These are phyloP conservation scores for Penicillium polonicum DNA, from an alignment of 2,329 filamentous ascomycete species.

Conservation along the genomic window DNA sequence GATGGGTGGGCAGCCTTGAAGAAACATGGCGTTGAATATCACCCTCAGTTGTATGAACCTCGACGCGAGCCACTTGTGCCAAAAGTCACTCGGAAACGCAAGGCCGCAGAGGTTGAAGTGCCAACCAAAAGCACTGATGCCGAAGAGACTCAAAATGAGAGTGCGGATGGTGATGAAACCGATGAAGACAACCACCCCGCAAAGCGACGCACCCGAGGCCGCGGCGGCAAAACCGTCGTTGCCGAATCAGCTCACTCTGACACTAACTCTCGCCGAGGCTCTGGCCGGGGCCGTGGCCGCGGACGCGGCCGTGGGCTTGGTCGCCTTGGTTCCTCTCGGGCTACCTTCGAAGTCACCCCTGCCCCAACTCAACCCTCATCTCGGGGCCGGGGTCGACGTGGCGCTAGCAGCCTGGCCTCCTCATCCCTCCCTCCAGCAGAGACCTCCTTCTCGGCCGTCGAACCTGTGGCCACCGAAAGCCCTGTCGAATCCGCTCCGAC, in stretches of 20 bases:
- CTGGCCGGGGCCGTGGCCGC: slow-evolving; percentile 30
- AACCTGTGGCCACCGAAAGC: slow-evolving; percentile 14
- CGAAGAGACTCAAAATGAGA: slow-evolving; percentile 29
- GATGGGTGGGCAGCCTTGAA: slow-evolving; percentile 43
- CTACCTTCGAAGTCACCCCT: slow-evolving; percentile 23
- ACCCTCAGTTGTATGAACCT: slow-evolving; percentile 38
- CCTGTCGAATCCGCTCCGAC: slow-evolving; percentile 13
- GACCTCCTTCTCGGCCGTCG: slow-evolving; percentile 14
- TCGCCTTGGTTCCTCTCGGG: slow-evolving; percentile 22
- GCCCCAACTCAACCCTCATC: slow-evolving; percentile 19
- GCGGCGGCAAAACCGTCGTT: slow-evolving; percentile 26
- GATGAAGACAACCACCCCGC: slow-evolving; percentile 29
- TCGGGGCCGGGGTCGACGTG: slow-evolving; percentile 25
- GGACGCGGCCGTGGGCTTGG: slow-evolving; percentile 32
- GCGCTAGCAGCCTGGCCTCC: slow-evolving; percentile 17
- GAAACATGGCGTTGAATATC: slow-evolving; percentile 38
- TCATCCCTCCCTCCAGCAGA: slow-evolving; percentile 11
- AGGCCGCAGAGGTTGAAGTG: slow-evolving; percentile 37
- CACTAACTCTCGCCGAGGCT: slow-evolving; percentile 16
- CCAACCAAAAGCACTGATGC: slow-evolving; percentile 27
- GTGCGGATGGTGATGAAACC: slow-evolving; percentile 28
- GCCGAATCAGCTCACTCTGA: slow-evolving; percentile 26
- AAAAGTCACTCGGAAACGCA: slow-evolving; percentile 39
- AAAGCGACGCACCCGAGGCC: slow-evolving; percentile 37
- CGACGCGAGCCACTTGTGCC: slow-evolving; percentile 29